These are phyloP conservation scores for Talaromyces adpressus DNA, from an alignment of 495 filamentous ascomycete species.

Conservation along the genomic window DNA sequence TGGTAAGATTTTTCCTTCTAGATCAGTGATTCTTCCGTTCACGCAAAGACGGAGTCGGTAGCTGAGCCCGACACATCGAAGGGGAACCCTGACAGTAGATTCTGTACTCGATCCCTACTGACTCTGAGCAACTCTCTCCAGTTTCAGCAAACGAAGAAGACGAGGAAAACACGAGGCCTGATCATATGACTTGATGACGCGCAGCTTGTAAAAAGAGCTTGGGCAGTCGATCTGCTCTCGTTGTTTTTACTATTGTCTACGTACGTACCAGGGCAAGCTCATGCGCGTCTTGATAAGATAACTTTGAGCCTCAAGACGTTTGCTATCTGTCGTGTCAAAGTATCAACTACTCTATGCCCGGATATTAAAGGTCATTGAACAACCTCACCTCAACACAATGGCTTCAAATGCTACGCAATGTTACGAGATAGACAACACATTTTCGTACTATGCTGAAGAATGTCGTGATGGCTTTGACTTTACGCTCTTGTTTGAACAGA, in stretches of 20 bases:
- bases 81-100: background rate
- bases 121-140: background rate
- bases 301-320: background rate
- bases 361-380: background rate
- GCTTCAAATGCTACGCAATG: slow-evolving; percentile 19
- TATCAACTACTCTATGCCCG: background rate
- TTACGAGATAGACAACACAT: slow-evolving; percentile 32
- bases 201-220: slow-evolving; percentile 1
- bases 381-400: background rate
- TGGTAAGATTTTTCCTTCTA: background rate
- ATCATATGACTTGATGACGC: slow-evolving; percentile 5
- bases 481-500: slow-evolving; percentile 52
- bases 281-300: background rate
- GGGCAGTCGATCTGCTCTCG: background rate
- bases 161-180: background rate
- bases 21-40: background rate
- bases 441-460: slow-evolving; percentile 31
- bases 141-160: background rate
- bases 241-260: background rate
- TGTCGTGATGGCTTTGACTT: slow-evolving; percentile 55
- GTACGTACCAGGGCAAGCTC: background rate
- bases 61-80: background rate
- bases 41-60: background rate
- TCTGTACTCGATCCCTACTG: background rate
- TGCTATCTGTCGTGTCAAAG: background rate